Evolutionary conservation across 164 flowering plant genomes (phyloP).

Genomic region (Paratinospora sagittata): DNA sequence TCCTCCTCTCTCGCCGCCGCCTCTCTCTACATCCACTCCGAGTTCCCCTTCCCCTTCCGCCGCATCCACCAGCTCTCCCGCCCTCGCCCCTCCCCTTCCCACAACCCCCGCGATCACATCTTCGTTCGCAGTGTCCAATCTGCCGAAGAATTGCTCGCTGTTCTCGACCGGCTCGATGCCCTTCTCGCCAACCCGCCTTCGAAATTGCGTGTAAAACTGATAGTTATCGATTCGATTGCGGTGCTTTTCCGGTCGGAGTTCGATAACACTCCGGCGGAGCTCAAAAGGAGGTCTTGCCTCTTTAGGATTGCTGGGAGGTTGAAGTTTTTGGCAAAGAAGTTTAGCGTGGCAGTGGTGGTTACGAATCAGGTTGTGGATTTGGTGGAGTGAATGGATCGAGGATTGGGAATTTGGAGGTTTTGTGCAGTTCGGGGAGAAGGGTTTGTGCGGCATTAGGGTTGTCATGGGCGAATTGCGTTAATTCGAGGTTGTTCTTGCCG

Average conservation of each 20-base stretch:
- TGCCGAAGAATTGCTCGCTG: slow-evolving; percentile 56
- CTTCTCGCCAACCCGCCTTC: slow-evolving; percentile 22
- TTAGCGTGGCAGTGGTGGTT: slow-evolving; percentile 63
- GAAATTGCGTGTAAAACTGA: slow-evolving; percentile 40
- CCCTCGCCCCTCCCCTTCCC: slow-evolving; percentile 12
- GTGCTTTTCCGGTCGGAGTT: slow-evolving; percentile 77
- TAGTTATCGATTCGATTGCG: slow-evolving; percentile 84
- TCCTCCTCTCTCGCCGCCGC: slow-evolving; percentile 59
- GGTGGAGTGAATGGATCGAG: slow-evolving; percentile 37
- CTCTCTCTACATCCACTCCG: slow-evolving; percentile 79
- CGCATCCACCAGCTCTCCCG: slow-evolving; percentile 67
- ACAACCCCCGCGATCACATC: slow-evolving; percentile 43
- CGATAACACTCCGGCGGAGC: slow-evolving; percentile 50
- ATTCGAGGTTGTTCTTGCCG: slow-evolving; percentile 78
- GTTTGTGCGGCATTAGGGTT: slow-evolving; percentile 80
- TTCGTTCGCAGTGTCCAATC: slow-evolving; percentile 43
- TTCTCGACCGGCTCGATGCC: slow-evolving; percentile 41
- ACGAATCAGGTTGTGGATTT: slow-evolving; percentile 85
- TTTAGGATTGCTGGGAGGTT: slow-evolving; percentile 59
- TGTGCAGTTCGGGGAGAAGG: slow-evolving; percentile 65
- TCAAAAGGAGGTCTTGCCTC: slow-evolving; percentile 50
- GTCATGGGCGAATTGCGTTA: slow-evolving; percentile 86
- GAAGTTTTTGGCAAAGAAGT: slow-evolving; percentile 45
- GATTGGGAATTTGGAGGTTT: slow-evolving; percentile 48
- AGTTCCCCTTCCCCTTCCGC: slow-evolving; percentile 73